Base-by-base conservation (phyloP, 345 rosid species). In the Citrus maxima region DNA sequence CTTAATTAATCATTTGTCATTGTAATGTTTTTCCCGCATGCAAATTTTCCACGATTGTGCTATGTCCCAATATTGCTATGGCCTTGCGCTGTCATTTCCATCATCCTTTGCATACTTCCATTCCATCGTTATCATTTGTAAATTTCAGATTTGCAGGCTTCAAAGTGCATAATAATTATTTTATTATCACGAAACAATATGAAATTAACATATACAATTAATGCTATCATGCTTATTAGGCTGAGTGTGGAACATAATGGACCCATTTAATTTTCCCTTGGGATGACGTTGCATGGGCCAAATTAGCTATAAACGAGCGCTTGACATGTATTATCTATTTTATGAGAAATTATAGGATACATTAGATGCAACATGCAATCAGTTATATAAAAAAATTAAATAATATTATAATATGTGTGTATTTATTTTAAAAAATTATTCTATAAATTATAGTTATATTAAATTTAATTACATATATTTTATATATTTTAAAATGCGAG, bases 1-100 rank as follows among this genome's bases (percentile, higher is more conserved):
- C 51, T 46, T 46, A 13, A 46, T 46, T 46, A 46, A 46, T 46
- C 51, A 46, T 46, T 46, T 46, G 51, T 0, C 51, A 46, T 46
- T 46, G 51, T 12, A 46, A 46, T 13, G 51, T 59, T 66, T 58
- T 42, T 59, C 25, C 67, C 58, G 77, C 77, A 74, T 61, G 77
- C 56, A 74, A 7, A 35, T n/a, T 74, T 10, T 60, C 35, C 58
- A 40, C 27, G 51, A 61, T 38, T 74, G 38, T 60, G 56, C 40
- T 56, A 18, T 64, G 13, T 27, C 22, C 24, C 40, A 30, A 64
- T 6, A 13, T 38, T 12, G 55, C 54, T n/a, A 68, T 68, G 28
- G 72, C 34, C 67, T 63, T 42, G 32, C 19, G 19, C 35, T 63
- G 14, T 63, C 72, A 3, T 67, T 67, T 67, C 40, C 55, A 22